Evolutionary conservation across 768 basidiomycete species (phyloP).

Genomic region (Russula sp.): DNA sequence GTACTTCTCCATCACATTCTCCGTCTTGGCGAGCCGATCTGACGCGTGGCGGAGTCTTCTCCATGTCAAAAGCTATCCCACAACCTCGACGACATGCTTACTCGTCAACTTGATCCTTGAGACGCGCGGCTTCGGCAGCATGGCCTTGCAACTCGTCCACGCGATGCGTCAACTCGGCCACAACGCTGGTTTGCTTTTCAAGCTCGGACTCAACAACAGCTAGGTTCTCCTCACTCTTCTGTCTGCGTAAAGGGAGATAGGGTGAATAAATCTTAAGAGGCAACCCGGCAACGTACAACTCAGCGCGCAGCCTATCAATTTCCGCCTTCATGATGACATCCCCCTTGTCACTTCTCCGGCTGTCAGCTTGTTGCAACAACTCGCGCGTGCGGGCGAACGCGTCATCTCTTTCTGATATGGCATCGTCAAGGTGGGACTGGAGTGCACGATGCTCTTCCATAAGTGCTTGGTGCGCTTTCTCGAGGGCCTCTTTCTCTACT

Average conservation of each 20-base stretch:
- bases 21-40: conserved; percentile 87
- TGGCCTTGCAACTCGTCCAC: conserved; percentile 74
- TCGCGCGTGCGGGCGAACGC: conserved; percentile 56
- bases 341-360: conserved; percentile 57
- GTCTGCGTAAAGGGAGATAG: conserved; percentile 45
- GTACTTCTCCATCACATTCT: conserved; percentile 98
- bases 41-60: conserved; percentile 84
- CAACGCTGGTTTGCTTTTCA: conserved; percentile 65
- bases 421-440: conserved; percentile 74
- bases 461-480: conserved; percentile 72
- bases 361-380: conserved; percentile 52
- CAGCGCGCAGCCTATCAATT: conserved; percentile 71
- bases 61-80: conserved; percentile 3
- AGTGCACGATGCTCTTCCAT: conserved; percentile 69
- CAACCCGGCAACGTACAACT: conserved; percentile 59
- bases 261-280: conserved; percentile 23
- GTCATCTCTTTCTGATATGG: conserved; percentile 73
- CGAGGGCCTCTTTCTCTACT: conserved; percentile 80
- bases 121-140: conserved; percentile 69
- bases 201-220: conserved; percentile 76
- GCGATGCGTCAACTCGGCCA: conserved; percentile 69
- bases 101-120: conserved; percentile 97
- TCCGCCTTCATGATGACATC: conserved; percentile 76
- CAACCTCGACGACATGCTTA: conserved; percentile 34
- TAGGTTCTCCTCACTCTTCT: conserved; percentile 92